Conservation (phyloP, 2,329 filamentous ascomycete genomes). For the Hypoxylon sp. region DNA sequence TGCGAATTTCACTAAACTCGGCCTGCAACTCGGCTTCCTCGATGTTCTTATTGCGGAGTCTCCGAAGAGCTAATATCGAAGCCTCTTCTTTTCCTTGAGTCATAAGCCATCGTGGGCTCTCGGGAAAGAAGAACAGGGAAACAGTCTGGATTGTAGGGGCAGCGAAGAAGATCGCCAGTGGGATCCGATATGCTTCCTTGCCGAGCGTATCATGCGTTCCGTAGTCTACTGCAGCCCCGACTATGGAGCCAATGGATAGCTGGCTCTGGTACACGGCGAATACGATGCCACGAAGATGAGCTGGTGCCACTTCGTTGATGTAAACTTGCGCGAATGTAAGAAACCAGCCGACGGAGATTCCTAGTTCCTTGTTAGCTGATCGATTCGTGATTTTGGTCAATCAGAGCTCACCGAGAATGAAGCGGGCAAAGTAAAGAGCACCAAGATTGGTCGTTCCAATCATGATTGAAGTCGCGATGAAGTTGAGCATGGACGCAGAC, state of each 20-base stretch:
- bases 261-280: conserved; percentile 48
- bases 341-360: conserved; percentile 49
- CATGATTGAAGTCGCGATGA: conserved; percentile 44
- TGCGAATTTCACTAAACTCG: conserved; percentile 45
- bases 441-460: conserved; percentile 43
- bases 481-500: conserved; percentile 42
- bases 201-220: conserved; percentile 37
- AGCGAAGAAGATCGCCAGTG: conserved; percentile 45
- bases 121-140: conserved; percentile 48
- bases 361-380: conserved; percentile 24
- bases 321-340: conserved; percentile 50
- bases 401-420: conserved; percentile 41
- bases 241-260: conserved; percentile 47
- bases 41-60: conserved; percentile 42
- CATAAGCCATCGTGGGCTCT: conserved; percentile 51
- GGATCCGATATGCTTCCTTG: conserved; percentile 39
- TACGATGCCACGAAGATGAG: conserved; percentile 46
- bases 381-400: neutral
- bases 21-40: conserved; percentile 41
- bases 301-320: conserved; percentile 48
- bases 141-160: conserved; percentile 45
- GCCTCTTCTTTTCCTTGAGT: conserved; percentile 47
- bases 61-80: conserved; percentile 41
- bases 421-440: conserved; percentile 44
- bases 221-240: conserved; percentile 46